Conservation (phyloP, 202 grass and related monocot species). For the Eragrostis tef region DNA sequence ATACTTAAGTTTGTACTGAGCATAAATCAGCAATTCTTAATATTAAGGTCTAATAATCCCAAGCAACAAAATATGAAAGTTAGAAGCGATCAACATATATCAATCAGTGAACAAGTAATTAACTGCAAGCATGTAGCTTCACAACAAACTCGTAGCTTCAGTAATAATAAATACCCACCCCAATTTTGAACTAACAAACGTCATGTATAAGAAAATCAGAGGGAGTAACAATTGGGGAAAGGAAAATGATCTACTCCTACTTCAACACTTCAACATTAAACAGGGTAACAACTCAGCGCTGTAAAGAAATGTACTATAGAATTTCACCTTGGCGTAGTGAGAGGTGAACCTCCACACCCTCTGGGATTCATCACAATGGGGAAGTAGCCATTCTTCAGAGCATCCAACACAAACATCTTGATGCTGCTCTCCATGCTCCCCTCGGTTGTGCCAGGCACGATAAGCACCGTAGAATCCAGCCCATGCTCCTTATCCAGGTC, state of each 20-base stretch:
- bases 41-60: neutral
- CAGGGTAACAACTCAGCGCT: neutral
- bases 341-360: conserved; percentile 75
- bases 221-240: neutral
- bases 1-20: conserved; percentile 4
- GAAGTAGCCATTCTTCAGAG: conserved; percentile 77
- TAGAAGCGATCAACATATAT: neutral
- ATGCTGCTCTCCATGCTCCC: conserved; percentile 78
- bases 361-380: conserved; percentile 93
- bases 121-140: neutral
- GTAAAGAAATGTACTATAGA: neutral
- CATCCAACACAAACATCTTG: conserved; percentile 66
- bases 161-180: neutral
- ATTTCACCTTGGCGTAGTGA: conserved; percentile 84
- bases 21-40: neutral
- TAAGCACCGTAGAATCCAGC: conserved; percentile 68
- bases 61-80: neutral
- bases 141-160: neutral
- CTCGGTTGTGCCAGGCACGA: conserved; percentile 68
- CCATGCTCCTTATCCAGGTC: conserved; percentile 78
- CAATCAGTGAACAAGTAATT: conserved; percentile 14
- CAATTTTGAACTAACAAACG: neutral
- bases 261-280: neutral
- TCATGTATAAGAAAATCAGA: too few relatives aligned
- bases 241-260: too few relatives aligned